Evolutionary conservation across 345 rosid genomes (phyloP), one percentile per base, ranked within the genome.

Genomic region (Conringia planisiliqua): DNA sequence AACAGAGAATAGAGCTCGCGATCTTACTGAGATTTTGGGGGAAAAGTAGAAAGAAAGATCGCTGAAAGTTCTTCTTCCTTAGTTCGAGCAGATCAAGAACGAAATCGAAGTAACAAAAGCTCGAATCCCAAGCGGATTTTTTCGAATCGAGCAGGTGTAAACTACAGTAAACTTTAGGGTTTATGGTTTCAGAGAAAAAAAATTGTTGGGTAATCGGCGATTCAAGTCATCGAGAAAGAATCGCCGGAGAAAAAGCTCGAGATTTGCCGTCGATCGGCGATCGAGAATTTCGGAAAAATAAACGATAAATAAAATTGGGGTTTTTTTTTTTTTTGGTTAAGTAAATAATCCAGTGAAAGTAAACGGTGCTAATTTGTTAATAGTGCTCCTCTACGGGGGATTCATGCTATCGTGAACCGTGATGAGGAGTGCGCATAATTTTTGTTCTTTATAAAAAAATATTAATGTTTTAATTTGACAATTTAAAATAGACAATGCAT

Each of bases 51-150:
- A 2, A 77, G 73, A 80, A 80, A 85, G 97, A 89, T 88, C 88
- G 85, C 72, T 83, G 80, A 82, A 87, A 82, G 85, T 82, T 70
- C 75, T 63, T 70, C 83, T 61, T 50, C 47, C 50, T 48, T 29
- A 85, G 85, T 79, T 83, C 77, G 86, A 82, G 84, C 78, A 82
- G 88, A 86, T 83, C 91, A 63, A 82, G 83, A 75, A 20, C 52
- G 17, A 32, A 68, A 68, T 68, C 79, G 18, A 40, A 57, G 44
- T 13, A 44, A 44, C 10, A 2, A 65, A 73, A 16, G n/a, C 52
- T 13, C 29, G 11, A 75, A 75, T 42, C 64, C 44, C 11, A 8
- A 33, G 32, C 18, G 33, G 30, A 68, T 9, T 1, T 68, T 62
- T 57, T 26, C 2, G 58, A 54, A 43, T 63, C 33, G 5, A 13